Conservation (phyloP, 1,139 yeast species). For the Blastobotrys arbuscula region DNA sequence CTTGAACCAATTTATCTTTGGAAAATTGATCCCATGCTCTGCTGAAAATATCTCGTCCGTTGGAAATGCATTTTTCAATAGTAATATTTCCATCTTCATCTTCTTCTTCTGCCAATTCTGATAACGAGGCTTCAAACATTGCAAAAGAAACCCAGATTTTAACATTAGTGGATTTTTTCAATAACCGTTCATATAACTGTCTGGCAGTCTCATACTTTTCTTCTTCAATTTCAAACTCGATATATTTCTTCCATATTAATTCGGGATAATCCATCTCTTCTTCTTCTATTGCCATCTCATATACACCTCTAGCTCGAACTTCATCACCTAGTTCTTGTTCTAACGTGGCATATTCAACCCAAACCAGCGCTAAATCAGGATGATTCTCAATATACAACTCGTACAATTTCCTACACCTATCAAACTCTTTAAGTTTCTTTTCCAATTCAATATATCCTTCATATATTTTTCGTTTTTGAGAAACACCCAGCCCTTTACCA, state of each 20-base stretch:
- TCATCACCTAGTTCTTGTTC: constrained; percentile 68
- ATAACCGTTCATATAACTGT: constrained; percentile 42
- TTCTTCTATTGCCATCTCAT: constrained; percentile 44
- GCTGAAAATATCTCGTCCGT: constrained; percentile 53
- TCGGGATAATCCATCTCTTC: constrained; percentile 35
- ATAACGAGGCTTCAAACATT: constrained; percentile 46
- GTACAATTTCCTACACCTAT: constrained; percentile 66
- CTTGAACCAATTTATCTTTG: constrained; percentile 14
- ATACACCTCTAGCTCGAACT: constrained; percentile 60
- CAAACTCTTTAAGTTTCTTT: constrained; percentile 39
- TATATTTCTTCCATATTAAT: constrained; percentile 46
- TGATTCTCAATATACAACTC: constrained; percentile 59
- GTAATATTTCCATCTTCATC: constrained; percentile 37
- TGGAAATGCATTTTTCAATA: constrained; percentile 46
- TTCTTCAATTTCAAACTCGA: constrained; percentile 57
- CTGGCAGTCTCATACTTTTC: constrained; percentile 56
- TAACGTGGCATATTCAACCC: constrained; percentile 60
- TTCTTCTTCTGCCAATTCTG: constrained; percentile 30
- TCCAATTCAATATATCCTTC: constrained; percentile 59
- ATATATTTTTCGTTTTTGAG: constrained; percentile 57
- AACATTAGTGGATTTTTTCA: constrained; percentile 37
- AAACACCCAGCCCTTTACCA: constrained; percentile 66
- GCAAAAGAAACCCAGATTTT: constrained; percentile 65
- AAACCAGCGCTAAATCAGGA: constrained; percentile 40
- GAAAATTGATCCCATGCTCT: constrained; percentile 48